These are phyloP conservation scores for Heliosperma pusillum DNA, from an alignment of 148 eudicot species.

Conservation along the genomic window DNA sequence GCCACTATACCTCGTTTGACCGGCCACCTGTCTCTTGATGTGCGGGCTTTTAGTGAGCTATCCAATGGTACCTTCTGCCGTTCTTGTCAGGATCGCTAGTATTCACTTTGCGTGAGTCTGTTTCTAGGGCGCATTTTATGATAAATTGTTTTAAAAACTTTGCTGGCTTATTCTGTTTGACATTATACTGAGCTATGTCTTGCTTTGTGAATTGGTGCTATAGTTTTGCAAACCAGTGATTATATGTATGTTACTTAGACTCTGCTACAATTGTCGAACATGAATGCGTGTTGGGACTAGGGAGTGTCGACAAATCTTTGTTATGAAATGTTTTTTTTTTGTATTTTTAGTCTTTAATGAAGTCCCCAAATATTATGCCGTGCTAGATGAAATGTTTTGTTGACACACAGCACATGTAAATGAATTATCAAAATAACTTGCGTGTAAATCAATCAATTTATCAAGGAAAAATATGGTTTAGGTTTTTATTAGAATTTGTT, in stretches of 20 bases:
- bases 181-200: background rate
- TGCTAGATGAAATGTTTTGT: background rate
- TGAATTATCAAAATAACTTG: background rate
- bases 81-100: constrained; percentile 96
- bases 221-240: background rate
- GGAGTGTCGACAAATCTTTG: background rate
- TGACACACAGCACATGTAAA: background rate
- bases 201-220: constrained; percentile 15
- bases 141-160: background rate
- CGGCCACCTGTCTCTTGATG: constrained; percentile 44
- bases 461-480: constrained; percentile 4
- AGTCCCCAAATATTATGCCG: background rate
- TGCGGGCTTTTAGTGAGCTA: constrained; percentile 76
- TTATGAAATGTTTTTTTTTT: background rate
- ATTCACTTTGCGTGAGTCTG: constrained; percentile 76
- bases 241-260: background rate
- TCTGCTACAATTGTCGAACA: too few species aligned
- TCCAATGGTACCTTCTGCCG: constrained; percentile 92
- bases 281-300: background rate
- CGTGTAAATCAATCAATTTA: background rate
- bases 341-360: background rate
- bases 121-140: constrained; percentile 39
- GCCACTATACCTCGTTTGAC: constrained; percentile 42
- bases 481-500: constrained; percentile 7
- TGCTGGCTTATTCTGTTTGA: constrained; percentile 15